Percentiles rank a stretch among this genome's conserved stretches.
These are phyloP conservation scores for Hyphopichia wangnamkhiaoensis DNA, from an alignment of 1,139 yeast species.

Conservation along the genomic window DNA sequence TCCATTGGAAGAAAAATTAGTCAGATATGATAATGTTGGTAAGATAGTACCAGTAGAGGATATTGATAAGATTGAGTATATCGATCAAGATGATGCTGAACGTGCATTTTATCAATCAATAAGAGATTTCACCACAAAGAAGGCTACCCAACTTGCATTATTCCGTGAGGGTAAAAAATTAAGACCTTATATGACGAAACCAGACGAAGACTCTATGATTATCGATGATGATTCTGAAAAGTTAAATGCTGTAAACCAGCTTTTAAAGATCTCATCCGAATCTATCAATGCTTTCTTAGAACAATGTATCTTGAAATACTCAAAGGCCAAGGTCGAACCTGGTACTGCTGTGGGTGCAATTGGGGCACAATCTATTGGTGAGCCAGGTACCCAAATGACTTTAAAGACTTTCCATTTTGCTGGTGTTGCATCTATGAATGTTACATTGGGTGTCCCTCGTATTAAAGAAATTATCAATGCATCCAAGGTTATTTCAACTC, in stretches of 20 bases:
- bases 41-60: slow-evolving; percentile 43
- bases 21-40: slow-evolving; percentile 77
- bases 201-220: slow-evolving; percentile 39
- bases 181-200: slow-evolving; percentile 32
- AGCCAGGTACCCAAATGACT: slow-evolving; percentile 99
- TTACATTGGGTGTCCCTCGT: slow-evolving; percentile 98
- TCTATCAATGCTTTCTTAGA: slow-evolving; percentile 70
- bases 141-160: slow-evolving; percentile 57
- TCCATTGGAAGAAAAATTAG: slow-evolving; percentile 61
- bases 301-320: slow-evolving; percentile 79
- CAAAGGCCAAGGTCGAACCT: slow-evolving; percentile 92
- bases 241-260: slow-evolving; percentile 64
- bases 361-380: slow-evolving; percentile 99
- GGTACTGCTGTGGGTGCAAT: slow-evolving; percentile 99
- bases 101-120: slow-evolving; percentile 78
- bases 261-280: slow-evolving; percentile 65
- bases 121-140: slow-evolving; percentile 57
- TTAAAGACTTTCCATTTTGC: slow-evolving; percentile 99
- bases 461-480: slow-evolving; percentile 98
- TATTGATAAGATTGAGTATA: slow-evolving; percentile 52
- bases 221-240: slow-evolving; percentile 50
- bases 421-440: slow-evolving; percentile 99
- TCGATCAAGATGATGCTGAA: slow-evolving; percentile 85
- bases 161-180: slow-evolving; percentile 58
- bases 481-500: slow-evolving; percentile 91